Base-by-base conservation (phyloP, 2,329 filamentous ascomycete genomes). In the Calonectria henricotiae region DNA sequence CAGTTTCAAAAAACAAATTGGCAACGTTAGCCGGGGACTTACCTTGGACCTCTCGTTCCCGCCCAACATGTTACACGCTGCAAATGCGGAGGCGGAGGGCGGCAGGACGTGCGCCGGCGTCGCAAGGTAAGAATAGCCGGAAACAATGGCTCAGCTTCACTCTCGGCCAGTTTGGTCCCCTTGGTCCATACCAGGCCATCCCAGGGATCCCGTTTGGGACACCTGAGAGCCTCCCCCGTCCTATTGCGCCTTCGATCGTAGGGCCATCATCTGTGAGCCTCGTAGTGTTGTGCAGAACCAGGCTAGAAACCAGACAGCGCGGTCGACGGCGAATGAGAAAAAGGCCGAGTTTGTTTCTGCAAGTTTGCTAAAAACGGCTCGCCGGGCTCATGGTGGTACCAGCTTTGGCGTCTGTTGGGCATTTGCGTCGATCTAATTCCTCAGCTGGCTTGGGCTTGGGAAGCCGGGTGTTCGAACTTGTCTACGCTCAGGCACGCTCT, bases 91-190 rank as follows among this genome's bases (percentile, higher is more conserved):
- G 51, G 51, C 32, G 51, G 51, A 55, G 32, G 35, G 51, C 51
- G 51, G 51, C 51, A 55, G 51, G 51, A 55, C 51, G 51, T 55
- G 51, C 51, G 32, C 51, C 51, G 32, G 51, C 8, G 51, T 55
- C 32, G 51, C 51, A 55, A 30, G 32, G 51, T 35, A 25, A 55
- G 32, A 30, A 11, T 37, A 55, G 51, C 32, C 51, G 32, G 51
- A 55, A 55, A 55, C 51, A 55, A 55, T 55, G 51, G 51, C 51
- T 55, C 51, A 35, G 11, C 51, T 55, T 55, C 32, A 46, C 69
- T 67, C 72, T 70, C 65, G 67, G 64, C 55, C 35, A 62, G 41
- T 68, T 62, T 32, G n/a, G 51, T 35, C 32, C 51, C 51, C 51
- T 30, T 55, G 37, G 4, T n/a, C 32, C 27, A 54, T 54, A 20